Evolutionary conservation across 2,329 filamentous ascomycete genomes (phyloP).

Genomic region (Penicillium sp.): DNA sequence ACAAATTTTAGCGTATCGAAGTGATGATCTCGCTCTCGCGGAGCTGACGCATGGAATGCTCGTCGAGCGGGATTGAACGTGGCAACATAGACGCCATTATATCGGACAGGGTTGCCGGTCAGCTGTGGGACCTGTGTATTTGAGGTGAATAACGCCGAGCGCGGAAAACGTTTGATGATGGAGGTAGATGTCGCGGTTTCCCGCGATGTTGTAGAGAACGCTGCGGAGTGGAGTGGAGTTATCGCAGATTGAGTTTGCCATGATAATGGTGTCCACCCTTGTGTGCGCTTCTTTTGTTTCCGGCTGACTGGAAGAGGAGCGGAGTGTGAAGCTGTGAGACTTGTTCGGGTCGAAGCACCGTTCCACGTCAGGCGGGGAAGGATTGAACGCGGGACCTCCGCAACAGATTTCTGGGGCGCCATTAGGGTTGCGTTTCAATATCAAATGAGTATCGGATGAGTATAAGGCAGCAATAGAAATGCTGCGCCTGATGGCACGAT

Average conservation of each 20-base stretch:
- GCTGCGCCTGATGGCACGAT: background rate
- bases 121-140: constrained; percentile 25
- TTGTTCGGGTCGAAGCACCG: constrained; percentile 39
- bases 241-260: constrained; percentile 25
- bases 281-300: constrained; percentile 28
- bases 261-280: constrained; percentile 28
- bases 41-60: constrained; percentile 68
- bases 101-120: constrained; percentile 41
- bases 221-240: constrained; percentile 18
- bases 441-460: background rate
- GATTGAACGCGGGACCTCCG: constrained; percentile 49
- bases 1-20: constrained; percentile 99
- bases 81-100: constrained; percentile 56
- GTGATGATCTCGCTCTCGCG: constrained; percentile 77
- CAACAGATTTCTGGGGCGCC: constrained; percentile 48
- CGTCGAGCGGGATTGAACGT: constrained; percentile 46
- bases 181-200: constrained; percentile 22
- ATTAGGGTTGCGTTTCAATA: constrained; percentile 31
- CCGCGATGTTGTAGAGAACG: constrained; percentile 19
- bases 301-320: constrained; percentile 29
- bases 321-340: constrained; percentile 34
- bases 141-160: constrained; percentile 15
- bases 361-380: constrained; percentile 50
- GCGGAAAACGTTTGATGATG: constrained; percentile 27
- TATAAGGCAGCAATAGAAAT: background rate